These are phyloP conservation scores for Capsicum pubescens DNA, from an alignment of 257 asterid genomes.

Conservation along the genomic window DNA sequence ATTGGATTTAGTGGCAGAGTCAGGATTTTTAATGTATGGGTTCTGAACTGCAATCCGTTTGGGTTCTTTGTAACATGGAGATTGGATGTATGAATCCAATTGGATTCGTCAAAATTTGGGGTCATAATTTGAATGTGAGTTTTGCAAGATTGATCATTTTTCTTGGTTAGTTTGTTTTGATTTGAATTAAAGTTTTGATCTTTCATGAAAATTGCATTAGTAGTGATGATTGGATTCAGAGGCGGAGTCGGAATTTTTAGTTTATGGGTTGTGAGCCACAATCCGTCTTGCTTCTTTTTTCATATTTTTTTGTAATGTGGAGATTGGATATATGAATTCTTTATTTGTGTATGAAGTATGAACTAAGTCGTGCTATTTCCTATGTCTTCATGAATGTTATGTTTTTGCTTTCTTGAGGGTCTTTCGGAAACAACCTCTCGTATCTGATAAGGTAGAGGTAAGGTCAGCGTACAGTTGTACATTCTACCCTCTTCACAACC, in stretches of 20 bases:
- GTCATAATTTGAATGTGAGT: background rate
- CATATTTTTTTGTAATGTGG: background rate
- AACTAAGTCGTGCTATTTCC: no score
- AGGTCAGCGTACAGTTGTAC: no score
- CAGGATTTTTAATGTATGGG: no score
- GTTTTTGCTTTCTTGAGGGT: no score
- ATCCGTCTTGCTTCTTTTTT: background rate
- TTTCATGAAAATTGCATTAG: background rate
- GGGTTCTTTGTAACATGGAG: no score
- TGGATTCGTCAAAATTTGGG: no score
- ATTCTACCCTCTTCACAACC: no score
- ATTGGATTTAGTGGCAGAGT: background rate
- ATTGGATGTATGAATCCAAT: no score
- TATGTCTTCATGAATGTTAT: no score
- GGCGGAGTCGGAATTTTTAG: background rate
- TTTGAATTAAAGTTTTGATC: constrained; percentile 7
- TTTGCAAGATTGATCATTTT: constrained; percentile 11
- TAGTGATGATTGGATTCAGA: background rate
- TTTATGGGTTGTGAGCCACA: background rate
- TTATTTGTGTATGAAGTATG: background rate
- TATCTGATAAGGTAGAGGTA: no score
- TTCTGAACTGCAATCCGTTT: no score
- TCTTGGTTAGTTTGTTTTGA: background rate
- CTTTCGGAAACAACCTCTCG: no score
- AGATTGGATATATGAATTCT: background rate